These are phyloP conservation scores for Thelephora aurantiotincta DNA, from an alignment of 768 basidiomycete genomes.

Conservation along the genomic window DNA sequence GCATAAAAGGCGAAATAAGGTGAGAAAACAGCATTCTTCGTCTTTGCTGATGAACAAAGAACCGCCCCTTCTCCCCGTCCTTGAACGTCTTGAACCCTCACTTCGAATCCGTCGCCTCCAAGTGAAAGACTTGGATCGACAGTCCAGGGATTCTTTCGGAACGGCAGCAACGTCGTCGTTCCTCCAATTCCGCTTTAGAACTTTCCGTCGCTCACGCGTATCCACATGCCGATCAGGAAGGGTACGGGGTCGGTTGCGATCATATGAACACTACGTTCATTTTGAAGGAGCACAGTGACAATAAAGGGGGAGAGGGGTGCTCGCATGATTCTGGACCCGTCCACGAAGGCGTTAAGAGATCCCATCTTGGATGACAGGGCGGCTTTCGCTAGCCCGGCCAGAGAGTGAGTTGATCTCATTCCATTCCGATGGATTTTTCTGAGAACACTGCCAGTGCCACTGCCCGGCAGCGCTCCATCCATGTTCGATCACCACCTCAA, in stretches of 20 bases:
- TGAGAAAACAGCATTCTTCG: too few species aligned
- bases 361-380: conserved; percentile 7
- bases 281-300: conserved; percentile 9
- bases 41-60: too few species aligned
- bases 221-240: conserved; percentile 4
- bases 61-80: conserved; percentile 5
- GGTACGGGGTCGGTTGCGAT: conserved; percentile 6
- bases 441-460: neutral
- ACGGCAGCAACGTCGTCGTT: conserved; percentile 4
- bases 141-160: conserved; percentile 5
- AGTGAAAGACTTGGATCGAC: conserved; percentile 5
- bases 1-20: too few species aligned
- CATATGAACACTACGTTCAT: conserved; percentile 7
- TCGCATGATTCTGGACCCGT: neutral
- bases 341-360: conserved; percentile 5
- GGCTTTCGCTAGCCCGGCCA: conserved; percentile 4
- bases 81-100: conserved; percentile 7
- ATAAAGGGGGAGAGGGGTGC: conserved; percentile 6
- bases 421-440: neutral
- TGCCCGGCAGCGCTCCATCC: conserved; percentile 5
- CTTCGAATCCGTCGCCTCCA: conserved; percentile 1
- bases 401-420: conserved; percentile 3
- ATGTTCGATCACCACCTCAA: neutral
- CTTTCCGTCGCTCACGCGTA: conserved; percentile 6
- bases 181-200: conserved; percentile 3